Base-by-base conservation (phyloP, 164 flowering plant species). In the Berberis thunbergii region DNA sequence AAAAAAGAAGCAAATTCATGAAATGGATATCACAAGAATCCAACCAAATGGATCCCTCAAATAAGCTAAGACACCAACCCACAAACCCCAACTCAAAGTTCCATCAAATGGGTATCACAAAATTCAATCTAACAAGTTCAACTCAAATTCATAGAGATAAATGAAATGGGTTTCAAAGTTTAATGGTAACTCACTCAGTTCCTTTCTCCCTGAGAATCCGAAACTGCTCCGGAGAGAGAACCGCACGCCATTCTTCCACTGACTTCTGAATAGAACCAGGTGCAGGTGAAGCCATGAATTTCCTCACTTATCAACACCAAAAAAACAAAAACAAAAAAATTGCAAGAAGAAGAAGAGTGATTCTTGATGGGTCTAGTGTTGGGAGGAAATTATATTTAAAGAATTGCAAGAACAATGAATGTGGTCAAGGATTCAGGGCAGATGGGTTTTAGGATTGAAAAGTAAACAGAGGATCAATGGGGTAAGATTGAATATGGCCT, bases 221-320 rank as follows among this genome's bases (percentile, higher is more conserved):
- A 69, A 85, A 89, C 77, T 87, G 96, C 76, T 89, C 91, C 2
- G 96, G 89, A 54, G 89, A 80, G 57, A 89, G 86, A 67, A 89
- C 61, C 0, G 86, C 94, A 10, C 74, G 70, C 96, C 96, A 89
- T 64, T 89, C 96, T 13, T 89, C 96, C 67, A 84, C 96, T 1
- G 87, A 63, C 67, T 87, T 87, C 73, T 79, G 78, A 61, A 84
- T 71, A 1, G 81, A 63, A n/a, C 45, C 76, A 42, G 81, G 59
- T 43, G 70, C 60, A 56, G 84, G 81, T 81, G 26, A 26, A 26
- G 26, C 26, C 26, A 26, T 26, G 26, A 26, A 26, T 26, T 26
- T 26, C 26, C 26, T 26, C 26, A 26, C 26, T 26, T 0, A 26
- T 26, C 26, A 26, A 26, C 26, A 26, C 26, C 26, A 26, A 26